Conservation (phyloP, 768 basidiomycete genomes). For the Suillus hirtellus region DNA sequence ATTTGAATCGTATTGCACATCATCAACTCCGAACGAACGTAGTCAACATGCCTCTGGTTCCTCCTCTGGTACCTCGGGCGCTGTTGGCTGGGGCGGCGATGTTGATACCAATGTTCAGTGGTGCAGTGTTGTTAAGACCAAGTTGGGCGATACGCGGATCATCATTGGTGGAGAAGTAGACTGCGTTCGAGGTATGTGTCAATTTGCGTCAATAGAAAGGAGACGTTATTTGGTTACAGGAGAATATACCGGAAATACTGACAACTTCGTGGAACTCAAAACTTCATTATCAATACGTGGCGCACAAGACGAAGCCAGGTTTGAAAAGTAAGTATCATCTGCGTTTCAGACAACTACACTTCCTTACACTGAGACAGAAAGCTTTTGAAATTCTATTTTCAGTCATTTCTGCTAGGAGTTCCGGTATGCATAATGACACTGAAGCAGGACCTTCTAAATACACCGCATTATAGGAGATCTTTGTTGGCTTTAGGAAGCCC, state of each 20-base stretch:
- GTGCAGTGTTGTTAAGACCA: slow-evolving; percentile 88
- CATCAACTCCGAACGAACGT: slow-evolving; percentile 28
- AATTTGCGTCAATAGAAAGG: neutral
- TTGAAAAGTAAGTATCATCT: slow-evolving; percentile 66
- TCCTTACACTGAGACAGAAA: slow-evolving; percentile 52
- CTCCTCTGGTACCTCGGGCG: slow-evolving; percentile 31
- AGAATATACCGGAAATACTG: slow-evolving; percentile 57
- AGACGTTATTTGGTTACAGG: slow-evolving; percentile 39
- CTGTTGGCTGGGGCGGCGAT: slow-evolving; percentile 68
- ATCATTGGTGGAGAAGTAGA: slow-evolving; percentile 92
- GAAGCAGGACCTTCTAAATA: slow-evolving; percentile 3
- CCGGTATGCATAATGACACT: slow-evolving; percentile 50
- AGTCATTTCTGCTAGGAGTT: slow-evolving; percentile 90
- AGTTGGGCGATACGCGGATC: slow-evolving; percentile 67
- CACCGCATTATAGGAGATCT: slow-evolving; percentile 57
- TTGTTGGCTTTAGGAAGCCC: slow-evolving; percentile 86
- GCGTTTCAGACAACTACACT: neutral
- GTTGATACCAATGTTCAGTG: slow-evolving; percentile 89
- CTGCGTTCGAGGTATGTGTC: slow-evolving; percentile 69
- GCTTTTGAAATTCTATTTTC: slow-evolving; percentile 89
- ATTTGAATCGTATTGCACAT: slow-evolving; percentile 87
- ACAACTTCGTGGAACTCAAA: slow-evolving; percentile 83
- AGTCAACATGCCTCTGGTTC: slow-evolving; percentile 31
- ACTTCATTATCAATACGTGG: slow-evolving; percentile 75
- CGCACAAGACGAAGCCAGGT: slow-evolving; percentile 62